Evolutionary conservation across 352 stramenopile species (phyloP), one percentile per base, ranked within the genome.

Genomic region (Thraustochytrium striatum): DNA sequence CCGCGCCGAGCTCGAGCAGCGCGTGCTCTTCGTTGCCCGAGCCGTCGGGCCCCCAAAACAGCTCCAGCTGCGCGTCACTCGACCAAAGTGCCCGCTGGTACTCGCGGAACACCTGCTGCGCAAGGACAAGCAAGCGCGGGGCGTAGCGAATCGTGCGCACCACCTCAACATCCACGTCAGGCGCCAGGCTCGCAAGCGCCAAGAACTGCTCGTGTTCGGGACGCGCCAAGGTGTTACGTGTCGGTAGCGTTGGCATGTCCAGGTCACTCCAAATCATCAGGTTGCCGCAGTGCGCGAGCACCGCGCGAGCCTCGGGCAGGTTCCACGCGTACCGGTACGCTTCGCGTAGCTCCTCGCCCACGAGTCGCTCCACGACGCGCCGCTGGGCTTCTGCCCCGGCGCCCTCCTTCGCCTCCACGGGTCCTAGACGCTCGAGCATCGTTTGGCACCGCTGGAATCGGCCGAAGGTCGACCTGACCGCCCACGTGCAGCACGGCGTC

Each of bases 21-120:
- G 50, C 25, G 25, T 25, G 43, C 25, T 75, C 65, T 32, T 58
- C 44, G 35, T 75, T 61, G 39, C 43, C 35, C 7, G 35, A 16
- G 25, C 52, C 50, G 30, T 62, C 35, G 8, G 21, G 30, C 21
- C 35, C 65, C 43, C 35, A 44, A 72, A 30, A 43, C 39, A 44
- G 13, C 0, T 13, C 13, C 3, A 32, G 7, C 0, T 16, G 7
- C 16, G 11, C 36, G 21, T 70, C 59, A 1, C 35, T 7, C 13
- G 59, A n/a, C 59, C 59, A 75, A 39, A 75, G 65, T 8, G 43
- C 50, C 5, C 44, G 65, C 11, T 75, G 65, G 25, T 75, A 75
- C 50, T 75, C 65, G 50, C 65, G 65, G 39, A 44, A 61, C 11
- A 75, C 52, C 7, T 41, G 44, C 32, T 61, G 65, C 35, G 52